Evolutionary conservation across 2,329 filamentous ascomycete genomes (phyloP), one percentile per base, ranked within the genome.

Genomic region (Mycosphaerella arachidis): DNA sequence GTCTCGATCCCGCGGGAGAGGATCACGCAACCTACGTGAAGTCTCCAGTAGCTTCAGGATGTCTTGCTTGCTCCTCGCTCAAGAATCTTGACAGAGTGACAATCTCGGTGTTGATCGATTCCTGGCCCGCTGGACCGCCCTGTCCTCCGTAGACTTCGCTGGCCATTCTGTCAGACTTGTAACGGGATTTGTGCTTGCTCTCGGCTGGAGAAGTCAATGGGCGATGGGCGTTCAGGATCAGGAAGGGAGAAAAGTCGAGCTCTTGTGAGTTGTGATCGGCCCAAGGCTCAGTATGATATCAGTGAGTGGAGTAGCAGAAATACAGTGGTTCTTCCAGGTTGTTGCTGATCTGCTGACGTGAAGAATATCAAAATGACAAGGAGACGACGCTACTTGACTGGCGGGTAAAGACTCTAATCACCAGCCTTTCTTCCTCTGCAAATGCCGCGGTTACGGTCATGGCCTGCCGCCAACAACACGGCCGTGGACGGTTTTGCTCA

Each of bases 71-170:
- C 80, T 97, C 92, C 81, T 99, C 94, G 31, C 92, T 97, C 70
- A 99, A 84, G 82, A 94, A 96, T 63, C 94, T 86, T 46, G 94
- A 97, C 70, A 99, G 86, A 57, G 94, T 97, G 74, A 97, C 84
- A 73, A 99, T 97, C 77, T 97, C 86, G 64, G 91, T 95, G 82
- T 97, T 97, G 80, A 99, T 87, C 75, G 89, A 88, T 80, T 96
- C 91, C 68, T 78, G 73, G 61, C 81, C 63, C 29, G 62, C 63
- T 33, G 63, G 61, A 24, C 63, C 63, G 48, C 61, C 63, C 45
- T 65, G 50, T 55, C 37, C 37, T 30, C 53, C 53, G 27, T 55
- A 55, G 12, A 20, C 43, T 31, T 55, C 37, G 53, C 53, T 33
- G 40, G 40, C 40, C 55, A 57, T 57, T 30, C 40, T 52, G 55